Evolutionary conservation across 2,329 filamentous ascomycete species (phyloP), one percentile per base, ranked within the genome.

Genomic region (Colletotrichum liaoningense): DNA sequence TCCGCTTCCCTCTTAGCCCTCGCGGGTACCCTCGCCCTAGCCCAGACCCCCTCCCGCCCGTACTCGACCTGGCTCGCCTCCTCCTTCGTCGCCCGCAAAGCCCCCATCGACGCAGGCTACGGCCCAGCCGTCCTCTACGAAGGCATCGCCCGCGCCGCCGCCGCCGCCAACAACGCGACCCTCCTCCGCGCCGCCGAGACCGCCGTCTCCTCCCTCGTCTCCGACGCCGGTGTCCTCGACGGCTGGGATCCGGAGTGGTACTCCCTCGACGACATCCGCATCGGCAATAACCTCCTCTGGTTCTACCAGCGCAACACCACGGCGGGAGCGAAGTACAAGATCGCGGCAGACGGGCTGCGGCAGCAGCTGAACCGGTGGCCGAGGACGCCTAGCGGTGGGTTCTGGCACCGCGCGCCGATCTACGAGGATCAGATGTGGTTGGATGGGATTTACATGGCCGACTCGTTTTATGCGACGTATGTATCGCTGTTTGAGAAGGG

Each of bases 391-490:
- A 78, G 82, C 0, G 88, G 88, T 12, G 88, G 88, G 1, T 89
- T 90, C 82, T 90, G 88, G 87, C 88, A 90, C 75, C 77, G 80
- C 2, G 70, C 70, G 30, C 70, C 70, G 0, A 79, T 81, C 2
- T 89, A 88, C 74, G 82, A 82, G 22, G 84, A 88, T 74, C 86
- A 90, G 77, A 89, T 89, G 88, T 90, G 88, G 88, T 82, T 90
- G 0, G 88, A 89, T 74, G 89, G 89, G 1, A 86, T 88, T 26
- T 88, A 83, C 79, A 88, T 88, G 86, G 84, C 85, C 1, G 83
- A 85, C 55, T 79, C 80, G 1, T 86, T 86, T 77, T 86, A 85
- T 59, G 83, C 84, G 2, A 77, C 77, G 42, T 87, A 83, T 77
- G 83, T 83, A 5, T 75, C 76, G 8, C 69, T 80, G n/a, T 86